phyloP scores from a whole-genome alignment of 495 filamentous ascomycete genomes.

The Neurospora tetraspora region DNA sequence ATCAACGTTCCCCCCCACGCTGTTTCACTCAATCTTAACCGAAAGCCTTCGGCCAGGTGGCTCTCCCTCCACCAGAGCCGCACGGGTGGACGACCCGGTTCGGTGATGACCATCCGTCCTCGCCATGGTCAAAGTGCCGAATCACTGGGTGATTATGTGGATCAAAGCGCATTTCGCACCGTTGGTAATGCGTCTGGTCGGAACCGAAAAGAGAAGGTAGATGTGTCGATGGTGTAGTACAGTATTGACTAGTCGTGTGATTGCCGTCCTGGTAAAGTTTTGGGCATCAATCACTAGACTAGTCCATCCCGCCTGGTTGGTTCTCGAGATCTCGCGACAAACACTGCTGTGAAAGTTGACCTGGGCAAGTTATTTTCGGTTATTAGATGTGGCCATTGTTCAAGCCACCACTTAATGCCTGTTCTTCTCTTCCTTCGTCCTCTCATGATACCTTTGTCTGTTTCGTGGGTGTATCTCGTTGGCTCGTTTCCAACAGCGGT shows the following conservation, averaged over 20 bases:
- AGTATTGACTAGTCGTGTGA: background rate
- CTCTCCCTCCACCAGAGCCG: background rate
- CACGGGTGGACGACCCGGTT: background rate
- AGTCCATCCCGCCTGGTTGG: background rate
- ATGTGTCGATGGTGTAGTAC: background rate
- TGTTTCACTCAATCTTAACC: background rate
- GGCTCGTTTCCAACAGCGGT: background rate
- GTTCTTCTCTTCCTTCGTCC: background rate
- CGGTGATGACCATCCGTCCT: background rate
- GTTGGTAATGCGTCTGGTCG: background rate
- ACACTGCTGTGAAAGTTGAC: background rate
- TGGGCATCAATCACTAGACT: background rate
- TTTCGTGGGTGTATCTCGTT: background rate
- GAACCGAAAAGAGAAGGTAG: background rate
- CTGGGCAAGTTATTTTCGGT: background rate
- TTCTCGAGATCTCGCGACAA: background rate
- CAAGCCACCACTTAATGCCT: background rate
- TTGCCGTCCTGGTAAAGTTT: background rate
- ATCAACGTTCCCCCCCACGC: background rate
- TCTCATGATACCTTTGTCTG: background rate
- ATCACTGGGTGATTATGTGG: background rate
- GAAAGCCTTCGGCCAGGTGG: background rate
- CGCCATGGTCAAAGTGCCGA: background rate
- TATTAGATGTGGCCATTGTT: background rate
- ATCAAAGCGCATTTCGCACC: background rate